phyloP scores from a whole-genome alignment of 1,139 yeast species.

The Yamadazyma diospyri region DNA sequence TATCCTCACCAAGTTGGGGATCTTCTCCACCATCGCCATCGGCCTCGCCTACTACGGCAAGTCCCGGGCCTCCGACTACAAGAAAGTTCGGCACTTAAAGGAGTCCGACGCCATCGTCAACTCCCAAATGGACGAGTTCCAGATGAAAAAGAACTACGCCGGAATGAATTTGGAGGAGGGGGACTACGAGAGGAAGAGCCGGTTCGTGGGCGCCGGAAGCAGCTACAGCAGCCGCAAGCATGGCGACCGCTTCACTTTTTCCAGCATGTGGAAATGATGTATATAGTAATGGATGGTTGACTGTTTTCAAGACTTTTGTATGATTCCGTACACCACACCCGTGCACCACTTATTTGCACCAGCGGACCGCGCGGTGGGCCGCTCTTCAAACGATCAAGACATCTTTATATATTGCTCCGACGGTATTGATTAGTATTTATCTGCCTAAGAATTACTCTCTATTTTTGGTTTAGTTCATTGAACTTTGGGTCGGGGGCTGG shows the following conservation, averaged over 20 bases:
- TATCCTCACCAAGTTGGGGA: constrained; percentile 32
- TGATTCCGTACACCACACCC: no score
- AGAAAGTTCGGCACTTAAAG: constrained; percentile 33
- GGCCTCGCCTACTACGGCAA: constrained; percentile 34
- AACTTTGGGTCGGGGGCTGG: no score
- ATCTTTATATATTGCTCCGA: no score
- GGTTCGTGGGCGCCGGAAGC: constrained; percentile 63
- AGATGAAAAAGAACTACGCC: constrained; percentile 25
- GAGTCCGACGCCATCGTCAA: constrained; percentile 41
- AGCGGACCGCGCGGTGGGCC: no score
- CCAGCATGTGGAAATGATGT: constrained; percentile 20
- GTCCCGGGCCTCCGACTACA: constrained; percentile 32
- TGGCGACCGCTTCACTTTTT: constrained; percentile 43
- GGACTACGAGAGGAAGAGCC: constrained; percentile 44
- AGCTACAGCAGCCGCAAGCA: constrained; percentile 53
- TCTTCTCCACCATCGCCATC: constrained; percentile 31
- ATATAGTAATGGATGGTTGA: no score
- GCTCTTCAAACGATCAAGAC: no score
- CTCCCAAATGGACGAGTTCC: constrained; percentile 29
- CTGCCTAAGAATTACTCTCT: no score
- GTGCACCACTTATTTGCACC: no score
- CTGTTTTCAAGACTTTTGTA: no score
- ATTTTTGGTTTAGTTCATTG: no score
- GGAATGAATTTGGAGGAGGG: constrained; percentile 28
- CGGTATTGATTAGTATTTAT: no score